These are phyloP conservation scores for Solanum sejunctum DNA, from an alignment of 257 asterid genomes.

Conservation along the genomic window DNA sequence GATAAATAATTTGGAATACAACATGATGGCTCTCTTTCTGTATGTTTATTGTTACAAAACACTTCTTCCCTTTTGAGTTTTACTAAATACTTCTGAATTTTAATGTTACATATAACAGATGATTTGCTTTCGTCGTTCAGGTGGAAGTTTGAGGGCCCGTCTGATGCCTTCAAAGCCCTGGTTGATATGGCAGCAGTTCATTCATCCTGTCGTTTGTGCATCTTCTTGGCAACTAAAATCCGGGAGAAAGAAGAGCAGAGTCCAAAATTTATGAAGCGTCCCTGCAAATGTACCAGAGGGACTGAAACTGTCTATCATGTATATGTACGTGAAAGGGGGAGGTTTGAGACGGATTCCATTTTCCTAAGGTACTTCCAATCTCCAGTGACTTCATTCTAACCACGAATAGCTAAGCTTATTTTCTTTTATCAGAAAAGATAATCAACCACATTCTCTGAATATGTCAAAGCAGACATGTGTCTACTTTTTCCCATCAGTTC, in stretches of 20 bases:
- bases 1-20: not conserved
- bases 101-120: not conserved
- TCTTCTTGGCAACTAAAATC: conserved; percentile 65
- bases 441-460: not conserved
- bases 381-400: not conserved
- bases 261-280: conserved; percentile 58
- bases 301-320: conserved; percentile 50
- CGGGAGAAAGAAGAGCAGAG: conserved; percentile 47
- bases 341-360: conserved; percentile 65
- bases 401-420: not conserved
- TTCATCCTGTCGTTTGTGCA: conserved; percentile 97
- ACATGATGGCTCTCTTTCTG: not conserved
- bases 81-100: not conserved
- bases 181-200: conserved; percentile 98
- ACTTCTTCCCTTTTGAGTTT: not conserved
- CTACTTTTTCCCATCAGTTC: not conserved
- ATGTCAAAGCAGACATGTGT: not conserved
- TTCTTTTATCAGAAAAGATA: not conserved
- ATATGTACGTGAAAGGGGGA: conserved; percentile 86
- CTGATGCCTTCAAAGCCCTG: conserved; percentile 96
- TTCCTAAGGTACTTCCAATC: conserved; percentile 54
- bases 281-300: conserved; percentile 72
- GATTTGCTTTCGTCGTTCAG: conserved; percentile 19
- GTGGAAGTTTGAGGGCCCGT: conserved; percentile 96
- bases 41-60: not conserved